phyloP scores from a whole-genome alignment of 441 rosid species.

The Eugenia klotzschiana region DNA sequence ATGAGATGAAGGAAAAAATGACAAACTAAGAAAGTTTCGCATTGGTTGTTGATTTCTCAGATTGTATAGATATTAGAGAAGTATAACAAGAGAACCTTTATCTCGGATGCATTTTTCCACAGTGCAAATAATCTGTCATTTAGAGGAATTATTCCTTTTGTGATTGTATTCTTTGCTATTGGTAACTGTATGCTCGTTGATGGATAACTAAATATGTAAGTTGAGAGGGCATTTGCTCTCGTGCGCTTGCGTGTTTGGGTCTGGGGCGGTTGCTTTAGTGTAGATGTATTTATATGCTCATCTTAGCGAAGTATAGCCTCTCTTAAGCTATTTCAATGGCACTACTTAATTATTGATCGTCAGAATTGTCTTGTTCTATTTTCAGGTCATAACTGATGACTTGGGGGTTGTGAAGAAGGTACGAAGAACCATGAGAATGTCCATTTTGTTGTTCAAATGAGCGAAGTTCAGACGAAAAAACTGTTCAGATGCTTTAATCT shows the following conservation, averaged over 20 bases:
- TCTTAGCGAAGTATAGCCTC: background rate
- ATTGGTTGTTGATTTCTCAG: background rate
- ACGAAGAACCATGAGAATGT: background rate
- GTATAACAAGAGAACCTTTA: background rate
- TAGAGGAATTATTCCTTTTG: background rate
- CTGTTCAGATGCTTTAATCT: background rate
- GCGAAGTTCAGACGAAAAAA: background rate
- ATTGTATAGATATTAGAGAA: background rate
- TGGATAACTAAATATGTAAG: background rate
- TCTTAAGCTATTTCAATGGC: background rate
- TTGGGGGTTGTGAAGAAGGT: conserved; percentile 88
- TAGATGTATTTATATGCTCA: background rate
- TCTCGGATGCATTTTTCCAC: background rate
- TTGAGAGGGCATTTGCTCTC: background rate
- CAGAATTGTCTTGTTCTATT: conserved; percentile 9
- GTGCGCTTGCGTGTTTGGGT: background rate
- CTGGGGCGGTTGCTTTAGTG: background rate
- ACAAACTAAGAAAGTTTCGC: background rate
- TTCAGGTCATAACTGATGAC: conserved; percentile 77
- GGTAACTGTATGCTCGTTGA: background rate
- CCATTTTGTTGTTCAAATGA: background rate
- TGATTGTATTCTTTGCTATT: background rate
- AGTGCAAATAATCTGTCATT: background rate
- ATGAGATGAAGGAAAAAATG: background rate
- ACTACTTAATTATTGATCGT: background rate